Evolutionary conservation across 768 basidiomycete species (phyloP), one percentile per base, ranked within the genome.

Genomic region (Lyophyllum shimeji): DNA sequence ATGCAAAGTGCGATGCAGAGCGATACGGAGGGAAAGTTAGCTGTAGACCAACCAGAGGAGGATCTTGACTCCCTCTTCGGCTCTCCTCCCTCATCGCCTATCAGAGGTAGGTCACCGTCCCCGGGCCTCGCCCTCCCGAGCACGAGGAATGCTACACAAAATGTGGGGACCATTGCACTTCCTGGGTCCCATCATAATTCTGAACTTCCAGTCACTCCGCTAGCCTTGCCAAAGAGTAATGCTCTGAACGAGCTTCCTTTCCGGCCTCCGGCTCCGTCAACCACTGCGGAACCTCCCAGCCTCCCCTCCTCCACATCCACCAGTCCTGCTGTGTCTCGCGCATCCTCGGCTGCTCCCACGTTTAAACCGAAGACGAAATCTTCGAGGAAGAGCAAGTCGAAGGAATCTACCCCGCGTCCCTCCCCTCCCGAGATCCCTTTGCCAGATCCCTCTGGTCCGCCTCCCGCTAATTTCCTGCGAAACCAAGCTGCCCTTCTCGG

Each of bases 101-200:
- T 63, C 60, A 75, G 74, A 86, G 87, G 86, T 86, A 90, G 87
- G 86, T 86, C 85, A 74, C 82, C 82, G 56, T 83, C 83, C 57
- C 82, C 82, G 60, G 67, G 69, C 46, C 72, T 85, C 68, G 85
- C 85, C 50, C 76, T 88, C 46, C 84, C 86, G 64, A 75, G 78
- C 64, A 69, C 72, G 58, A 69, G 69, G 58, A 64, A 65, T 71
- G 71, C 75, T 73, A 74, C 79, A 85, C 81, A 89, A 88, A 91
- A 93, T 83, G 90, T 93, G 90, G 90, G 89, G 90, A 87, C 90
- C 89, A 91, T 91, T 92, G 90, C 90, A 92, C 90, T 92, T 90
- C 89, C 89, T 91, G 90, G 90, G 84, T 89, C 89, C 89, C 90
- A 88, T 78, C 80, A 76, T 73, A 79, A 77, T 89, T 88, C 88